Evolutionary conservation across 2,329 filamentous ascomycete species (phyloP).

Genomic region (Fusarium haematococcum): DNA sequence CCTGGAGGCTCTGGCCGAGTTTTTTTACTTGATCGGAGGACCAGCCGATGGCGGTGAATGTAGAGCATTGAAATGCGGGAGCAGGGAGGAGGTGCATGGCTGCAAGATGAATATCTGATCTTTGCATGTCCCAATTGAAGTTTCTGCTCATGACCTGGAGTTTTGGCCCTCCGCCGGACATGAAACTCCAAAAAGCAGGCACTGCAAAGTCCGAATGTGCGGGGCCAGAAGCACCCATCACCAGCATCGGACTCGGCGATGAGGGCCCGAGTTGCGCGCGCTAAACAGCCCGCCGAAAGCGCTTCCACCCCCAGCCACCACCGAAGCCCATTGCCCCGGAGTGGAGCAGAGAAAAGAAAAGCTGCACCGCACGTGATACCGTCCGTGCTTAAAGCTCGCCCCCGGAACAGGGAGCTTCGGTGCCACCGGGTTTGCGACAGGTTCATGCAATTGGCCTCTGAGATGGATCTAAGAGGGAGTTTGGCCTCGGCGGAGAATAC

Average conservation of each 20-base stretch:
- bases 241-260: slow-evolving; percentile 20
- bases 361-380: slow-evolving; percentile 28
- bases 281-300: slow-evolving; percentile 1
- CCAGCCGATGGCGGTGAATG: neutral
- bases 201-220: slow-evolving; percentile 13
- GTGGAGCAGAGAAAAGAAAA: slow-evolving; percentile 6
- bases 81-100: neutral
- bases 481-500: neutral
- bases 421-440: slow-evolving; percentile 7
- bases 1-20: slow-evolving; percentile 15
- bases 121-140: neutral
- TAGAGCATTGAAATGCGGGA: neutral
- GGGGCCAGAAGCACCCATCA: slow-evolving; percentile 25
- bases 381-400: neutral
- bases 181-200: neutral
- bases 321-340: slow-evolving; percentile 12
- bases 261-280: slow-evolving; percentile 15
- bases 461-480: slow-evolving; percentile 17
- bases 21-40: slow-evolving; percentile 10
- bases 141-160: neutral
- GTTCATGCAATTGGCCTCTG: slow-evolving; percentile 31
- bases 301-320: neutral
- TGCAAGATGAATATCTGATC: neutral
- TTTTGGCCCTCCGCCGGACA: neutral
- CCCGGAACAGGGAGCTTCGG: slow-evolving; percentile 13